Evolutionary conservation across 495 filamentous ascomycete species (phyloP), one percentile per base, ranked within the genome.

Genomic region (Penicillium angulare): DNA sequence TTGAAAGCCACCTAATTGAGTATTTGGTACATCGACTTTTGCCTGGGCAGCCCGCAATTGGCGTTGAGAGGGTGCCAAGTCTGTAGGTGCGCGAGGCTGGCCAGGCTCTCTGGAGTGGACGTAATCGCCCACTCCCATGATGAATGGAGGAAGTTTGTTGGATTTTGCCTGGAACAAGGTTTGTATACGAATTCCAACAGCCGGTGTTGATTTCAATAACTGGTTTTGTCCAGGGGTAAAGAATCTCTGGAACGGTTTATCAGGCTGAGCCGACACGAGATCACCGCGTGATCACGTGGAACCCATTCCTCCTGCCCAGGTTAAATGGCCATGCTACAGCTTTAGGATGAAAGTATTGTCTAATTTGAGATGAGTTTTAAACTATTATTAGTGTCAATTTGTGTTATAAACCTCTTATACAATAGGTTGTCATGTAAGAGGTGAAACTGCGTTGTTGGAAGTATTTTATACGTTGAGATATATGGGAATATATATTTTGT

Each of bases 121-220:
- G 59, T 69, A 76, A 47, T 76, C 69, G 39, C 73, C 73, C 43
- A 76, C 73, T 13, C 69, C 71, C 73, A 76, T 76, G 39, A 34
- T 67, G 53, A 16, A 26, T 36, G 23, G 17, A 34, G 9, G n/a
- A 3, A 38, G 9, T n/a, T 27, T 0, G n/a, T 10, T 13, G 2
- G n/a, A 31, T 16, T 6, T 13, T 22, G 6, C 15, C 21, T 5
- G 23, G 3, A 7, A 27, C 13, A 35, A 42, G 16, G 16, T 27
- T 21, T 24, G 13, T 0, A 24, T 29, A 24, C 23, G 16, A 20
- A 16, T n/a, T 1, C 16, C 31, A 20, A 23, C 18, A 27, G 32
- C 4, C 17, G 23, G 27, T 7, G n/a, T 27, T 5, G 26, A 32
- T 52, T 26, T 16, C 38, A 21, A 18, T 23, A 16, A 18, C 15